Evolutionary conservation across 805 yeast species (phyloP).

Genomic region (Ogataea nakhonphanomensis): DNA sequence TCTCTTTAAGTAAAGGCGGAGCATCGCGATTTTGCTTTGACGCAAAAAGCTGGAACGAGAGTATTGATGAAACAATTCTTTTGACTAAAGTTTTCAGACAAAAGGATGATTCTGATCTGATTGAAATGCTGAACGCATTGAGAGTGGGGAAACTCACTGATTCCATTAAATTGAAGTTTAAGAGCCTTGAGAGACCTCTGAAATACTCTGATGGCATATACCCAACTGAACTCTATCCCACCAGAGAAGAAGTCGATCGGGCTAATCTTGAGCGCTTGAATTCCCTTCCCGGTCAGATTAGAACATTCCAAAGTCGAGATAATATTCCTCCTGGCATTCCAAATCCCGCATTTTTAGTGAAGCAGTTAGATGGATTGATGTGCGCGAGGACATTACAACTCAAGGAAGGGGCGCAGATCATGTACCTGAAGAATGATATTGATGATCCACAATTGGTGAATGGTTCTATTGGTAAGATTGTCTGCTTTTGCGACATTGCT

Average conservation of each 20-base stretch:
- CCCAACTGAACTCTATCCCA: slow-evolving; percentile 88
- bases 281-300: slow-evolving; percentile 44
- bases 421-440: slow-evolving; percentile 73
- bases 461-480: slow-evolving; percentile 82
- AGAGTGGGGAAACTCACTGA: slow-evolving; percentile 65
- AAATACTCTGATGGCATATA: slow-evolving; percentile 67
- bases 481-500: slow-evolving; percentile 43
- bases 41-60: slow-evolving; percentile 61
- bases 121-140: slow-evolving; percentile 75
- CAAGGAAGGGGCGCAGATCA: slow-evolving; percentile 89
- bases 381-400: slow-evolving; percentile 61
- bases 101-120: slow-evolving; percentile 69
- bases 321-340: slow-evolving; percentile 14
- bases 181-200: slow-evolving; percentile 53
- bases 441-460: slow-evolving; percentile 75
- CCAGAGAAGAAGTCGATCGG: slow-evolving; percentile 76
- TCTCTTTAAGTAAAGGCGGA: slow-evolving; percentile 41
- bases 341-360: slow-evolving; percentile 11
- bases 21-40: slow-evolving; percentile 67
- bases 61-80: slow-evolving; percentile 62
- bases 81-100: slow-evolving; percentile 85
- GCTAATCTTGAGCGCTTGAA: slow-evolving; percentile 60
- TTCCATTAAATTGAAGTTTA: slow-evolving; percentile 47
- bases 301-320: slow-evolving; percentile 47
- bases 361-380: slow-evolving; percentile 48